These are phyloP conservation scores for Phialophora verrucosa DNA, from an alignment of 2,329 filamentous ascomycete species.

Conservation along the genomic window DNA sequence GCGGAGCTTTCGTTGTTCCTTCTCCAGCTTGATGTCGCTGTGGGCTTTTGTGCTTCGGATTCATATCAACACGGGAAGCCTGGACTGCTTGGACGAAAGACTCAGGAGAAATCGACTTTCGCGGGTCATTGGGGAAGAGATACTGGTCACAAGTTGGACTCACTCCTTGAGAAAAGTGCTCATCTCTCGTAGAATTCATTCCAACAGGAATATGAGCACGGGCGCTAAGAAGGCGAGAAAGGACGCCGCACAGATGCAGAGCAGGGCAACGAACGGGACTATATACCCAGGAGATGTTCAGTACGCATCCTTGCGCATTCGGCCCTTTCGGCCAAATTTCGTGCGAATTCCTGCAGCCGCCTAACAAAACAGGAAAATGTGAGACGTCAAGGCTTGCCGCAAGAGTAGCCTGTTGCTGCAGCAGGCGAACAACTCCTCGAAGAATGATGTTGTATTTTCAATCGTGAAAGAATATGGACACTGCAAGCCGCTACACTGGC, in stretches of 20 bases:
- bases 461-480: constrained; percentile 3
- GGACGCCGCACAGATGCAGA: neutral
- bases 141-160: neutral
- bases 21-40: neutral
- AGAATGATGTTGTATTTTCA: neutral
- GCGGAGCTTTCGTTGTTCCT: neutral
- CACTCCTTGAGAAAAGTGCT: neutral
- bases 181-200: neutral
- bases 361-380: neutral
- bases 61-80: neutral
- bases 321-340: neutral
- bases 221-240: neutral
- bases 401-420: neutral
- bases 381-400: neutral
- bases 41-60: neutral
- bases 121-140: neutral
- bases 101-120: neutral
- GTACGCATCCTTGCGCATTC: neutral
- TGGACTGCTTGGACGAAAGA: neutral
- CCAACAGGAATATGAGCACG: neutral
- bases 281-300: neutral
- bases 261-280: neutral
- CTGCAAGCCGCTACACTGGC: neutral
- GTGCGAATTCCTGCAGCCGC: neutral
- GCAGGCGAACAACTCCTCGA: neutral